phyloP scores from a whole-genome alignment of 2,329 filamentous ascomycete species.

The Calonectria fujianensis region DNA sequence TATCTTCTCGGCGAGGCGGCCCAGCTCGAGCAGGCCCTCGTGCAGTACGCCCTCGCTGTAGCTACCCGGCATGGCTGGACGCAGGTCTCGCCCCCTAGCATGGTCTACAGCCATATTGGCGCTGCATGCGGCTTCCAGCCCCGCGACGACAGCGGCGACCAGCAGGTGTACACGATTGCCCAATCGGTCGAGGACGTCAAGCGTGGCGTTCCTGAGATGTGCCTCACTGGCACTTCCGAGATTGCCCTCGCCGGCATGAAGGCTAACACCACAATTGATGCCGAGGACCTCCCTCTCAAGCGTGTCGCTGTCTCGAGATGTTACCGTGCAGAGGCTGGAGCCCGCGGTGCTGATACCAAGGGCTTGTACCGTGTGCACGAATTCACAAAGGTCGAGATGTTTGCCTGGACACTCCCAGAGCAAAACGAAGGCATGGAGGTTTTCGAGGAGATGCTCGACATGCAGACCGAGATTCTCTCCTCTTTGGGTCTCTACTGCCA shows the following conservation, averaged over 20 bases:
- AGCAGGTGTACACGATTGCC: constrained; percentile 90
- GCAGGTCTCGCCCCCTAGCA: constrained; percentile 87
- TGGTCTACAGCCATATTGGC: constrained; percentile 95
- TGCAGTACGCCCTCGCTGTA: constrained; percentile 88
- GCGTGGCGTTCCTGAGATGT: constrained; percentile 79
- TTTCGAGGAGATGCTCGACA: constrained; percentile 89
- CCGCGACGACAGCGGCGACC: constrained; percentile 91
- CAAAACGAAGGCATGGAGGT: constrained; percentile 69
- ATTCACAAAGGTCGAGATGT: constrained; percentile 99
- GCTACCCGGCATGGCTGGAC: constrained; percentile 86
- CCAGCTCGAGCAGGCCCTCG: constrained; percentile 93
- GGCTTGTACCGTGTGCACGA: constrained; percentile 98
- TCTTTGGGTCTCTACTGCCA: constrained; percentile 89
- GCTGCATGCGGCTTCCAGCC: constrained; percentile 96
- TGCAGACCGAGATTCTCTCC: constrained; percentile 89
- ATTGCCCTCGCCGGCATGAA: constrained; percentile 96
- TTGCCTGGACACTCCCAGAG: constrained; percentile 87
- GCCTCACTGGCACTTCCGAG: constrained; percentile 92
- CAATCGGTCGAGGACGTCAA: constrained; percentile 78
- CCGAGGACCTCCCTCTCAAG: constrained; percentile 82
- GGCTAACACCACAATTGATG: constrained; percentile 81
- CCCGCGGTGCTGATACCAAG: constrained; percentile 91
- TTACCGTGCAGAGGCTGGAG: constrained; percentile 95
- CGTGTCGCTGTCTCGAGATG: constrained; percentile 91
- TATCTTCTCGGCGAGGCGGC: constrained; percentile 94